Conservation (phyloP, 1,139 yeast species). For the Eremothecium coryli region DNA sequence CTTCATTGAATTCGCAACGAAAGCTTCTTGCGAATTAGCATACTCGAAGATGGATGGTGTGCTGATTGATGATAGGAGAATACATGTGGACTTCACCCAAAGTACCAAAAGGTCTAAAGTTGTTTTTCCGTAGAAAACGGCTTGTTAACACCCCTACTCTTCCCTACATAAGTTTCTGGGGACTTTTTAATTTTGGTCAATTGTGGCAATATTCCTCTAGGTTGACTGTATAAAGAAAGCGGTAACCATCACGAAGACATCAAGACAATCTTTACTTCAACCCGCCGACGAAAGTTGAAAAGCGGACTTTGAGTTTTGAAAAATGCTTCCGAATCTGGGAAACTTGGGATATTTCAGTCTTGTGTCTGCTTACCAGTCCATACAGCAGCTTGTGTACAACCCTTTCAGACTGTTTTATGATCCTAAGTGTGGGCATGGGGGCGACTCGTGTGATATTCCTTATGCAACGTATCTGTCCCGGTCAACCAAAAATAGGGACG, state of each 20-base stretch:
- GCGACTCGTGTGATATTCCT: neutral
- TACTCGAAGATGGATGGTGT: conserved; percentile 52
- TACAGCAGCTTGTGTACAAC: neutral
- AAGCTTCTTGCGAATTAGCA: conserved; percentile 48
- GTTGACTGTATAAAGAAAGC: too few relatives aligned
- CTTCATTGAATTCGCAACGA: conserved; percentile 46
- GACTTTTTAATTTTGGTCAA: too few relatives aligned
- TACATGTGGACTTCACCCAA: conserved; percentile 63
- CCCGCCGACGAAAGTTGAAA: too few relatives aligned
- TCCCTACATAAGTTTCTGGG: too few relatives aligned
- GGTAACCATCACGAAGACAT: too few relatives aligned
- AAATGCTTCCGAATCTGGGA: too few relatives aligned
- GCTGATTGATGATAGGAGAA: conserved; percentile 53
- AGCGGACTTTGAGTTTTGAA: too few relatives aligned
- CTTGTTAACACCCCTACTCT: too few relatives aligned
- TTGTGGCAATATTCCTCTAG: too few relatives aligned
- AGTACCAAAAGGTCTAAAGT: too few relatives aligned
- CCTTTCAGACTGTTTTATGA: neutral
- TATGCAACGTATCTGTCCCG: neutral
- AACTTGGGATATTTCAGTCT: conserved; percentile 2
- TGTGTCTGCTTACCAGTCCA: neutral
- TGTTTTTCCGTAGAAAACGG: too few relatives aligned
- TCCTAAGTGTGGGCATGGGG: neutral
- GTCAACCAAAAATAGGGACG: neutral
- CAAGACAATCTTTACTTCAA: too few relatives aligned